Evolutionary conservation across 1,284 basidiomycete genomes (phyloP).

Genomic region (Sutorius eximius): DNA sequence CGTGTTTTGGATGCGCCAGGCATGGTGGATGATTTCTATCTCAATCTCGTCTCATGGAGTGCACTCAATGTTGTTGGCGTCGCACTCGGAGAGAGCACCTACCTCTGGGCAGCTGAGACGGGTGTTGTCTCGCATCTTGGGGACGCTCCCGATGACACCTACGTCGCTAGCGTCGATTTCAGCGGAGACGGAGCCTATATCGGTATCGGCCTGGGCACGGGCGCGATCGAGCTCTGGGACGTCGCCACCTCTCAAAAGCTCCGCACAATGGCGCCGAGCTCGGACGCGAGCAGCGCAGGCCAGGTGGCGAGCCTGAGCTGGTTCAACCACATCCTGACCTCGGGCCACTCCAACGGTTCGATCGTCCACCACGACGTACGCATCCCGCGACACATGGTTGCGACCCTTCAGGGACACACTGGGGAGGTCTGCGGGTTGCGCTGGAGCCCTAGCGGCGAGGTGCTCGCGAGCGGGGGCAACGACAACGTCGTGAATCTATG

Average conservation of each 20-base stretch:
- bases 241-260: constrained; percentile 78
- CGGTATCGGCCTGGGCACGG: constrained; percentile 82
- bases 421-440: constrained; percentile 87
- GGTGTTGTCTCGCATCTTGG: constrained; percentile 81
- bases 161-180: constrained; percentile 82
- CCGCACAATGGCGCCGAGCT: constrained; percentile 73
- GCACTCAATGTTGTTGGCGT: constrained; percentile 85
- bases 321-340: constrained; percentile 84
- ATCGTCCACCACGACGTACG: constrained; percentile 96
- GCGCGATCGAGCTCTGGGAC: constrained; percentile 97
- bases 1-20: constrained; percentile 94
- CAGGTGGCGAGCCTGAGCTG: constrained; percentile 84
- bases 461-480: constrained; percentile 93
- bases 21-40: constrained; percentile 95
- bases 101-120: constrained; percentile 92
- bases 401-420: constrained; percentile 84
- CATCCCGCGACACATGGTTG: constrained; percentile 83
- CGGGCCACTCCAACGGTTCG: constrained; percentile 87
- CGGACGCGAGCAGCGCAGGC: constrained; percentile 37
- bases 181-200: constrained; percentile 87
- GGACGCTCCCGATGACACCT: constrained; percentile 71
- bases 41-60: constrained; percentile 93
- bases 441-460: constrained; percentile 82
- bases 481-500: constrained; percentile 97
- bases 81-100: constrained; percentile 79